A percentile compares a stretch with the other conserved stretches of the same genome.
Evolutionary conservation across 805 yeast species (phyloP).

Genomic region (Metschnikowia shivogae): DNA sequence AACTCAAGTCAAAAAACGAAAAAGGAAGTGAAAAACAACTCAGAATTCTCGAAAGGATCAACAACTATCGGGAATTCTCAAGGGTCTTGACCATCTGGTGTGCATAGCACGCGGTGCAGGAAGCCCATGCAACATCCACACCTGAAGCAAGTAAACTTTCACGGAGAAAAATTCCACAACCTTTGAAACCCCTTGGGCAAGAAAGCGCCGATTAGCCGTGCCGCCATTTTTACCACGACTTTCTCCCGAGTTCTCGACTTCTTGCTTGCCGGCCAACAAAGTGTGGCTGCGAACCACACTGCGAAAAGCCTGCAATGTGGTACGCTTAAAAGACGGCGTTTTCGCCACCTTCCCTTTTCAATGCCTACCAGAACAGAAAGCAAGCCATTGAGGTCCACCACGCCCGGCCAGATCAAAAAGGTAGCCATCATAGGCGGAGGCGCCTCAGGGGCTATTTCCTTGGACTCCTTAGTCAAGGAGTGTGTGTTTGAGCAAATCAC

Average conservation of each 20-base stretch:
- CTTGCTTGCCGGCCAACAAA: not conserved
- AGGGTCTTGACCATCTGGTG: too few relatives aligned
- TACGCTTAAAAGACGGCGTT: not conserved
- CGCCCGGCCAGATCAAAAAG: slow-evolving; percentile 16
- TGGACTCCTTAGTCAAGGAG: slow-evolving; percentile 38
- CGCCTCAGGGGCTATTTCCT: slow-evolving; percentile 43
- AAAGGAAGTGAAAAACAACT: too few relatives aligned
- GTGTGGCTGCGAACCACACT: slow-evolving; percentile 16
- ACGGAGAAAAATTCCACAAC: too few relatives aligned
- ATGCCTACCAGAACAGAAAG: not conserved
- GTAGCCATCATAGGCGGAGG: slow-evolving; percentile 51
- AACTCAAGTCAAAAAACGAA: too few relatives aligned
- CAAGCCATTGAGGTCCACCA: not conserved
- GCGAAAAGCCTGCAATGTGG: not conserved
- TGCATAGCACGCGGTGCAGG: too few relatives aligned
- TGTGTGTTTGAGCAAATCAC: slow-evolving; percentile 28
- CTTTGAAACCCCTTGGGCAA: too few relatives aligned
- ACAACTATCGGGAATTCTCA: too few relatives aligned
- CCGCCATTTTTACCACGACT: too few relatives aligned
- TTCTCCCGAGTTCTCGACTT: not conserved
- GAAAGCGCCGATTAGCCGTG: too few relatives aligned
- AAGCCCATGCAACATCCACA: too few relatives aligned
- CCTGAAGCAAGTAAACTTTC: too few relatives aligned
- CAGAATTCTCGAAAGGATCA: too few relatives aligned
- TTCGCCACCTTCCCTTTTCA: not conserved